Conservation (phyloP, 176 grass and related monocot species). For the Zizania latifolia region DNA sequence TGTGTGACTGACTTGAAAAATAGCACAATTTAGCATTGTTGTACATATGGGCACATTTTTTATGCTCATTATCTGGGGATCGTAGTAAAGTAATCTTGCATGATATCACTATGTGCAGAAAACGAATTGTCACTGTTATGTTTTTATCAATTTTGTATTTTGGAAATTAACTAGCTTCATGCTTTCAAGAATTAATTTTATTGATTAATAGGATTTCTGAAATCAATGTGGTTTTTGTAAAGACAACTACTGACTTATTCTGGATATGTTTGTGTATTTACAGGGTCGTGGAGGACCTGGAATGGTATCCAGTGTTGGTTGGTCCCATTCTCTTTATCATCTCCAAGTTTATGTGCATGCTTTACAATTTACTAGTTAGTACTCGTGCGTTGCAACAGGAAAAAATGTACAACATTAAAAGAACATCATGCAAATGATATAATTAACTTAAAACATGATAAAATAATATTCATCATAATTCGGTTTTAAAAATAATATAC, state of each 20-base stretch:
- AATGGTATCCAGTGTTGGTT: slow-evolving; percentile 64
- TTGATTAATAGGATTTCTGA: background rate
- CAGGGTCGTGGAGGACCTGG: slow-evolving; percentile 98
- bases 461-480: too few relatives aligned
- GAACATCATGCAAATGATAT: too few relatives aligned
- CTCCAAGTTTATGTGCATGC: slow-evolving; percentile 9
- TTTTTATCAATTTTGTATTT: background rate
- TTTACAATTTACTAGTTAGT: slow-evolving; percentile 8
- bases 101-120: background rate
- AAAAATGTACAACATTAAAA: too few relatives aligned
- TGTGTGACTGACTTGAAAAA: background rate
- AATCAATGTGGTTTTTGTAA: slow-evolving; percentile 24
- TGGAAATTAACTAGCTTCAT: slow-evolving; percentile 25
- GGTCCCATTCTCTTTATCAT: slow-evolving; percentile 20
- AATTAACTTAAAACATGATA: too few relatives aligned
- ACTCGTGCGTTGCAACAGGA: too few relatives aligned
- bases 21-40: background rate
- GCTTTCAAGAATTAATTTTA: slow-evolving; percentile 11
- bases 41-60: background rate
- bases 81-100: background rate
- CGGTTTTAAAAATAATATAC: too few relatives aligned
- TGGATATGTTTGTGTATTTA: slow-evolving; percentile 46
- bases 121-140: background rate
- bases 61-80: slow-evolving; percentile 2
- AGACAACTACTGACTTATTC: slow-evolving; percentile 27